Base-by-base conservation (phyloP, 2,329 filamentous ascomycete genomes). In the Colletotrichum liaoningense region DNA sequence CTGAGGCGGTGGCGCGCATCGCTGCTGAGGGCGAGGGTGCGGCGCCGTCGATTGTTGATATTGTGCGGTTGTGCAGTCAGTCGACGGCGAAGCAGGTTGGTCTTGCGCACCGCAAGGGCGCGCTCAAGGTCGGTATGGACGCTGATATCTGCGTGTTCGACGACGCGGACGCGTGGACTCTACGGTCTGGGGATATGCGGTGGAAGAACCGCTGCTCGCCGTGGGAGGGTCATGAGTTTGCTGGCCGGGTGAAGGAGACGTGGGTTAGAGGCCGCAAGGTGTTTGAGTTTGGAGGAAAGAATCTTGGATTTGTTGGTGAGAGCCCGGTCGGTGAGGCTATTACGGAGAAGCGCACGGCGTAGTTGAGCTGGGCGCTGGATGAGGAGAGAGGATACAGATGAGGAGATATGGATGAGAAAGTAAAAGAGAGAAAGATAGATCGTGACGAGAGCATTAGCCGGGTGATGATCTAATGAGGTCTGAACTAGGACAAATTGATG, bases 131-230 rank as follows among this genome's bases (percentile, higher is more conserved):
- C 0, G 96, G 96, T 0, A 93, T 95, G 83, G 96, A 98, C 82
- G 96, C 93, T 1, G 96, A 98, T 80, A 88, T 98, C 56, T 97
- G 94, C 77, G 92, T 98, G 19, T 98, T 98, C 80, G 96, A 98
- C 80, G 95, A 97, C 75, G 84, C 88, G n/a, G 91, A 91, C 26
- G 88, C 89, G 77, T 99, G 96, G 88, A 88, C 91, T 28, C 92
- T 97, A 65, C 85, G 90, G 71, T 87, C 89, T 22, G 91, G 89
- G 74, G 94, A 95, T 63, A 97, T 99, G 95, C 89, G 97, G 77
- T 99, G 97, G 89, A 92, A 95, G 83, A 98, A 98, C 83, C 94
- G 95, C 79, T 95, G 95, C 86, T 95, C 93, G 69, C 95, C 95
- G 0, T 98, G 97, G 88, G 93, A 98, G 81, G 94, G 94, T 24